These are phyloP conservation scores for Globisporangium spiculum DNA, from an alignment of 352 stramenopile genomes.

Conservation along the genomic window DNA sequence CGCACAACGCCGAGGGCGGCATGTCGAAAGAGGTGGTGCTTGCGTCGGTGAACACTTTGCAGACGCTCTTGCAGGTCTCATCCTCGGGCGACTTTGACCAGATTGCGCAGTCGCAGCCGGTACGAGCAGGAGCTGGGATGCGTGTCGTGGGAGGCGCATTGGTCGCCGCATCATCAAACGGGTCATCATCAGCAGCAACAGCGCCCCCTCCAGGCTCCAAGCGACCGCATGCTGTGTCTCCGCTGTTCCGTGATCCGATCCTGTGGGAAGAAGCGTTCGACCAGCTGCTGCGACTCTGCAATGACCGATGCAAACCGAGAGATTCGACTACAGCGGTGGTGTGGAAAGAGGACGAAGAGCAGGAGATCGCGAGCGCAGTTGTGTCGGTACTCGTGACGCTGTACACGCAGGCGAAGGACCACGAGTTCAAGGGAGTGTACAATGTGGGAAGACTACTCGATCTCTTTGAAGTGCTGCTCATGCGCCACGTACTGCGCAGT, in stretches of 20 bases:
- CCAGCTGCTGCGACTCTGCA: slow-evolving; percentile 54
- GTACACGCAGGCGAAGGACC: slow-evolving; percentile 70
- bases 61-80: slow-evolving; percentile 80
- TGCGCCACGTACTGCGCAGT: slow-evolving; percentile 58
- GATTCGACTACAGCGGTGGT: slow-evolving; percentile 18
- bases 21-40: slow-evolving; percentile 82
- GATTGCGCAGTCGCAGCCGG: slow-evolving; percentile 62
- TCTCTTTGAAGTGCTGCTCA: slow-evolving; percentile 59
- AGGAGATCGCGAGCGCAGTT: slow-evolving; percentile 76
- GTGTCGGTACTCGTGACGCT: slow-evolving; percentile 74
- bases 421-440: slow-evolving; percentile 62
- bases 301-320: slow-evolving; percentile 31
- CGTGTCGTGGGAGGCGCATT: slow-evolving; percentile 87
- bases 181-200: not conserved
- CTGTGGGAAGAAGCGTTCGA: slow-evolving; percentile 73
- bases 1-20: slow-evolving; percentile 41
- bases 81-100: slow-evolving; percentile 71
- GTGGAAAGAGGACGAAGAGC: slow-evolving; percentile 73
- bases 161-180: slow-evolving; percentile 26
- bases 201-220: slow-evolving; percentile 15
- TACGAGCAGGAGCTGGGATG: slow-evolving; percentile 87
- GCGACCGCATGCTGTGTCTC: slow-evolving; percentile 14
- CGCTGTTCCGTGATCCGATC: slow-evolving; percentile 37
- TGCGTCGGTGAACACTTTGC: slow-evolving; percentile 66
- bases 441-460: slow-evolving; percentile 68